Evolutionary conservation across 2,329 filamentous ascomycete species (phyloP).

Genomic region (Aspergillus oerlinghausenensis): DNA sequence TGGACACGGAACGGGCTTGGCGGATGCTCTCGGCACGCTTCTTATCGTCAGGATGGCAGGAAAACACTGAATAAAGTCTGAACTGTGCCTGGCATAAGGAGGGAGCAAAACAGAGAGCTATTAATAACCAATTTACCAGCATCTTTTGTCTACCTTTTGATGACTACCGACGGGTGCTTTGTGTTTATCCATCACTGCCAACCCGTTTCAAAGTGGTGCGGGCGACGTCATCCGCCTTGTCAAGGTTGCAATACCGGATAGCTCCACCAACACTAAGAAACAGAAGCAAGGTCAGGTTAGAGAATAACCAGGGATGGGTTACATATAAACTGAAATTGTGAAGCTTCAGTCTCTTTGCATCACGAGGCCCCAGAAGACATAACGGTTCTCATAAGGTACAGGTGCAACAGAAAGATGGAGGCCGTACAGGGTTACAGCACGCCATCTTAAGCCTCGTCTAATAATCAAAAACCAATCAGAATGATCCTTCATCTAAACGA

Average conservation of each 20-base stretch:
- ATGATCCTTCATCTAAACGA: not conserved
- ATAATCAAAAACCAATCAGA: not conserved
- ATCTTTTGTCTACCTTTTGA: not conserved
- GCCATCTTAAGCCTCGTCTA: not conserved
- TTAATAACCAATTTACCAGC: not conserved
- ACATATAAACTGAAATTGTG: not conserved
- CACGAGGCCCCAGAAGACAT: not conserved
- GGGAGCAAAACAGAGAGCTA: not conserved
- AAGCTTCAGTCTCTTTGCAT: not conserved
- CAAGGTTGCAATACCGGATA: not conserved
- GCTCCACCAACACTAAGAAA: not conserved
- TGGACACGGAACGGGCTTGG: constrained; percentile 11
- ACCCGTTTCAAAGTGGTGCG: not conserved
- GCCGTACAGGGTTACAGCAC: not conserved
- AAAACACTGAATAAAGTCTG: not conserved
- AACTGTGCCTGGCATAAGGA: too few species aligned
- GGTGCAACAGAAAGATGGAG: not conserved
- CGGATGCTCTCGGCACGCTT: constrained; percentile 3
- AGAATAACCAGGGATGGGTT: not conserved
- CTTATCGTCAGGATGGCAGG: not conserved
- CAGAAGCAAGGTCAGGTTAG: not conserved
- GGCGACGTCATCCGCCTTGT: not conserved
- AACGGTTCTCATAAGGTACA: not conserved
- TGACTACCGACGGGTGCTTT: not conserved
- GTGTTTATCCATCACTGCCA: not conserved